phyloP scores from a whole-genome alignment of 257 asterid genomes.

The Ilex aquifolium region DNA sequence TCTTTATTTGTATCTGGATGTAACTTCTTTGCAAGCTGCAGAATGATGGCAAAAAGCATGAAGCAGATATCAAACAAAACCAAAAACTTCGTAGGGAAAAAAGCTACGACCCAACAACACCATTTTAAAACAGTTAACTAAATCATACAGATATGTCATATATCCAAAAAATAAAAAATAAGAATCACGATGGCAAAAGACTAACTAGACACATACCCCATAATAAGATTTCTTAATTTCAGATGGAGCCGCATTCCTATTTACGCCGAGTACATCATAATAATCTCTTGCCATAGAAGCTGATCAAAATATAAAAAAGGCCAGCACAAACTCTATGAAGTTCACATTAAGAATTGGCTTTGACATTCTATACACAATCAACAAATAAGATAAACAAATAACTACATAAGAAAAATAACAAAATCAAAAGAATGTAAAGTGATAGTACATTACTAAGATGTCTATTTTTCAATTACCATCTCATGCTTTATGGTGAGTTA shows the following conservation, averaged over 20 bases:
- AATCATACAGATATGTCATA: not conserved
- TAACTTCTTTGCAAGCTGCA: slow-evolving; percentile 1
- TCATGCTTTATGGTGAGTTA: too few relatives aligned
- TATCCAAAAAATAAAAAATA: not conserved
- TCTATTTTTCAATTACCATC: too few relatives aligned
- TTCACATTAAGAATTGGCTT: not conserved
- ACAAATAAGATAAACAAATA: not conserved
- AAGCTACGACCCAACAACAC: too few relatives aligned
- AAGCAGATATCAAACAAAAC: not conserved
- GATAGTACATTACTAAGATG: too few relatives aligned
- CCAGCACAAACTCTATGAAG: not conserved
- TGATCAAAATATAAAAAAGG: not conserved
- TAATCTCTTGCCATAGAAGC: not conserved
- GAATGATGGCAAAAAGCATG: not conserved
- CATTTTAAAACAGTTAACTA: not conserved
- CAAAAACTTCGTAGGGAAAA: too few relatives aligned
- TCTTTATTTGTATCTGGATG: slow-evolving; percentile 1
- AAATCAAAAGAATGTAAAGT: too few relatives aligned
- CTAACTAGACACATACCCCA: not conserved
- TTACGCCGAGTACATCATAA: not conserved
- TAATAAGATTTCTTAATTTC: not conserved
- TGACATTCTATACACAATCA: not conserved
- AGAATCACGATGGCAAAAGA: not conserved
- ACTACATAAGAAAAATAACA: not conserved
- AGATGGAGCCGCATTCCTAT: not conserved